Evolutionary conservation across 2,329 filamentous ascomycete genomes (phyloP).

Genomic region (Ploettnerulaceae sp.): DNA sequence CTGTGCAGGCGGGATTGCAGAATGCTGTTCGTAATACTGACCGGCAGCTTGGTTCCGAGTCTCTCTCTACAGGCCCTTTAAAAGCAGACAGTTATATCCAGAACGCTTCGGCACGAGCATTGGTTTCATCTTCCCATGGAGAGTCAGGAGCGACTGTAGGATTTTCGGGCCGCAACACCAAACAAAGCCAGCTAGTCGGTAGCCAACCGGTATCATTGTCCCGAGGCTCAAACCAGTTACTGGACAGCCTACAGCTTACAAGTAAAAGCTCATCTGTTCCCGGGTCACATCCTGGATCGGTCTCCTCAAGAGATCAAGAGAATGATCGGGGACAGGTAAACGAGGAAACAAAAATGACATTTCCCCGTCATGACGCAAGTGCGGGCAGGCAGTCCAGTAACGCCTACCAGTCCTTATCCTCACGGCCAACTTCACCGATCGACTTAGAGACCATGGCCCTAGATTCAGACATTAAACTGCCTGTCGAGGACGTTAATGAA

Average conservation of each 20-base stretch:
- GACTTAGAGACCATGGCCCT: slow-evolving; percentile 18
- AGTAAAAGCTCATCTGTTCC: neutral
- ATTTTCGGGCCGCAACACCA: neutral
- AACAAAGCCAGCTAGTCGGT: neutral
- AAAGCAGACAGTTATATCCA: slow-evolving; percentile 27
- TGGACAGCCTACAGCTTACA: neutral
- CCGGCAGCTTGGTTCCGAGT: slow-evolving; percentile 25
- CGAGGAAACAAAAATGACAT: neutral
- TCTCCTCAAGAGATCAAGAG: slow-evolving; percentile 4
- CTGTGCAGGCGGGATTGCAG: slow-evolving; percentile 28
- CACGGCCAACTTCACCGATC: slow-evolving; percentile 1
- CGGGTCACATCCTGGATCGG: slow-evolving; percentile 1
- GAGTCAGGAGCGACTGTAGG: slow-evolving; percentile 15
- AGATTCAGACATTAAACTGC: slow-evolving; percentile 10
- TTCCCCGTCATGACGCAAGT: neutral
- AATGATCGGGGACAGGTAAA: slow-evolving; percentile 1
- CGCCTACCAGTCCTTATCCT: neutral
- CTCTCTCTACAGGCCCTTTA: slow-evolving; percentile 22
- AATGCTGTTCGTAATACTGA: slow-evolving; percentile 28
- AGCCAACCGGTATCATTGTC: neutral
- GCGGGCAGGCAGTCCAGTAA: neutral
- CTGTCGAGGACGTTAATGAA: slow-evolving; percentile 9
- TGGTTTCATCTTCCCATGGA: slow-evolving; percentile 4
- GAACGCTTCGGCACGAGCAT: slow-evolving; percentile 20
- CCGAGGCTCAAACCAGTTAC: neutral